Percentiles rank a stretch among this genome's conserved stretches.
These are phyloP conservation scores for Saccharomyces hybrid DNA, from an alignment of 1,139 yeast genomes.

Conservation along the genomic window DNA sequence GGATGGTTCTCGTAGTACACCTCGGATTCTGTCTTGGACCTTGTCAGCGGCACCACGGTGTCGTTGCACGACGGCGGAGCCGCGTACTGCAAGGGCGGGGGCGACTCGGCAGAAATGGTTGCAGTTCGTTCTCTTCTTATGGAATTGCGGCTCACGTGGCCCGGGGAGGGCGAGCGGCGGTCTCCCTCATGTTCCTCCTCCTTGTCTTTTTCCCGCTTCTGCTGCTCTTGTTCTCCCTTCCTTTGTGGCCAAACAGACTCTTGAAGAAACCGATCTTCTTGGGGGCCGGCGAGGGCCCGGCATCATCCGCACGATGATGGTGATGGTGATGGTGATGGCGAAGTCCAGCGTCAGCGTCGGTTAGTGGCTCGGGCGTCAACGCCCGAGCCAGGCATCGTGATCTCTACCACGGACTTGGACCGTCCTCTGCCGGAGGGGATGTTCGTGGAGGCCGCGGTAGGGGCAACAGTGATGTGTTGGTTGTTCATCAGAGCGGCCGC, in stretches of 20 bases:
- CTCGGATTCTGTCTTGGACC: constrained; percentile 13
- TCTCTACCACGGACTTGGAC: constrained; percentile 4
- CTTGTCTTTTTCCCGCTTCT: constrained; percentile 4
- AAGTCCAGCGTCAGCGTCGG: background rate
- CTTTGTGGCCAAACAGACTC: constrained; percentile 35
- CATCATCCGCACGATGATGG: constrained; percentile 8
- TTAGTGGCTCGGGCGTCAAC: background rate
- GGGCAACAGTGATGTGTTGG: background rate
- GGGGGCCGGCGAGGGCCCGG: constrained; percentile 6
- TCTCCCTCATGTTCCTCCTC: constrained; percentile 1
- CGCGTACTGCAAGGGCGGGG: background rate
- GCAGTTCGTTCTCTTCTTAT: background rate
- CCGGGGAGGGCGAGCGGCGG: constrained; percentile 2
- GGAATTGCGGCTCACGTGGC: background rate
- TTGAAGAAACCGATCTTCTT: constrained; percentile 33
- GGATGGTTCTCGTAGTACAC: constrained; percentile 8
- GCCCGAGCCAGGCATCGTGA: background rate
- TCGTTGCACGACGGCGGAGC: constrained; percentile 5
- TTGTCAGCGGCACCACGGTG: constrained; percentile 1
- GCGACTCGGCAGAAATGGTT: background rate
- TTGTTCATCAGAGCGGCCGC: background rate
- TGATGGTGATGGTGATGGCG: background rate
- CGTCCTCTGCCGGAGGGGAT: background rate
- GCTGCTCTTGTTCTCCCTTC: constrained; percentile 11
- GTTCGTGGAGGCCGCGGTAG: background rate